Base-by-base conservation (phyloP, 345 rosid species). In the Moringa oleifera region DNA sequence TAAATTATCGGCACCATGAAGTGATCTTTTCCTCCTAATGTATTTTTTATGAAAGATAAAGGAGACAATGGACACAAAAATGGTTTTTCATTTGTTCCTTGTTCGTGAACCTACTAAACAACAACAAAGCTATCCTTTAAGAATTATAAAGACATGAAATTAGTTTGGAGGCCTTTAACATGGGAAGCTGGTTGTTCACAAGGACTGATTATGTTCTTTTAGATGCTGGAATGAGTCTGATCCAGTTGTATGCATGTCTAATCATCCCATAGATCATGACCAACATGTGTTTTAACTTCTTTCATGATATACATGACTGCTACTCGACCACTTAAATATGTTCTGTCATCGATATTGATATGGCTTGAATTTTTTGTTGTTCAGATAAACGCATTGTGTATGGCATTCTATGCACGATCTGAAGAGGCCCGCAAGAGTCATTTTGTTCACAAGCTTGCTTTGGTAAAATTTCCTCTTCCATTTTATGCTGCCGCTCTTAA, bases 401-500 rank as follows among this genome's bases (percentile, higher is more conserved):
- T 88, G 96, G 97, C 99, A 65, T 94, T 94, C 78, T 90, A 83
- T 75, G 99, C 96, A 1, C 85, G 91, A 65, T 90, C 96, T 59
- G 96, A 90, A 79, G 97, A 88, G 77, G 89, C 96, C 58, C 91
- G 89, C 41, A 85, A 83, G 74, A 88, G 83, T 74, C 89, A 90
- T 80, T 90, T 91, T 67, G 87, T 83, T 80, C 96, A 90, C 81
- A 94, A 85, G 87, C 96, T 94, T 68, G 91, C 97, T 61, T 71
- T 86, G 89, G 99, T 94, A 80, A 77, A 61, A 57, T 56, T 66
- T 33, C 23, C 28, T 36, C 24, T 28, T 46, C 21, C 11, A 18
- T 50, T 46, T 21, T 45, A 25, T 67, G 20, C 31, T 64, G n/a
- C 37, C 37, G 11, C 37, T 33, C 37, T 33, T 33, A 33, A 5